These are phyloP conservation scores for Fusarium sp. DNA, from an alignment of 2,329 filamentous ascomycete genomes.

Conservation along the genomic window DNA sequence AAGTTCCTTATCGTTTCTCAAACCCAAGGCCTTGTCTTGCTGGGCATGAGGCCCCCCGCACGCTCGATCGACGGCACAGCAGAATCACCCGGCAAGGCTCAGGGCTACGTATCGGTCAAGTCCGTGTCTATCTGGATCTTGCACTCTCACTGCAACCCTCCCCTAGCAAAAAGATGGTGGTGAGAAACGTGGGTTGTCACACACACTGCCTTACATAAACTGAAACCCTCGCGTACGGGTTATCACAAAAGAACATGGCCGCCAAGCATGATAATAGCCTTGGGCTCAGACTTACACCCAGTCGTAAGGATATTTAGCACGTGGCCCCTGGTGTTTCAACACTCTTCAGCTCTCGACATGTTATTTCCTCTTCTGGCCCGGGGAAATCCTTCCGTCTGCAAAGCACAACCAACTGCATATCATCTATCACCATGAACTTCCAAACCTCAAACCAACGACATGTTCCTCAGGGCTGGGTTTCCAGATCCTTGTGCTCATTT, in stretches of 20 bases:
- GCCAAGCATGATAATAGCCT: not conserved
- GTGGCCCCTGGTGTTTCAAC: constrained; percentile 9
- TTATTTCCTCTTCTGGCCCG: constrained; percentile 22
- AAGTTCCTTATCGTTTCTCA: constrained; percentile 17
- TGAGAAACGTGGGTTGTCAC: constrained; percentile 20
- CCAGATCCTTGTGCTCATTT: constrained; percentile 3
- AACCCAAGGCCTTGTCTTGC: not conserved
- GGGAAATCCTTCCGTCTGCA: constrained; percentile 30
- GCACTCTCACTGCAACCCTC: constrained; percentile 12
- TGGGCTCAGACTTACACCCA: not conserved
- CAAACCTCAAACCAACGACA: constrained; percentile 11
- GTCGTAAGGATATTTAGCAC: not conserved
- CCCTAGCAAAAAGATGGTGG: constrained; percentile 14
- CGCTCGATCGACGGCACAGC: constrained; percentile 21
- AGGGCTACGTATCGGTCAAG: constrained; percentile 17
- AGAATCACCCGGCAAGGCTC: constrained; percentile 4
- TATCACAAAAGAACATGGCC: not conserved
- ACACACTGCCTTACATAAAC: constrained; percentile 24
- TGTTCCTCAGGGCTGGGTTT: constrained; percentile 9
- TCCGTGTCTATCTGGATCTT: constrained; percentile 26
- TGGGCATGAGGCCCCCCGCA: constrained; percentile 18
- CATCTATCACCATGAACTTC: not conserved
- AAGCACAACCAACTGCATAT: constrained; percentile 32
- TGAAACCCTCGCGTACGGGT: constrained; percentile 10
- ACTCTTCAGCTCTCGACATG: constrained; percentile 23